Evolutionary conservation across 192 early-diverging fungal genomes (phyloP).

Genomic region (Linnemannia exigua): DNA sequence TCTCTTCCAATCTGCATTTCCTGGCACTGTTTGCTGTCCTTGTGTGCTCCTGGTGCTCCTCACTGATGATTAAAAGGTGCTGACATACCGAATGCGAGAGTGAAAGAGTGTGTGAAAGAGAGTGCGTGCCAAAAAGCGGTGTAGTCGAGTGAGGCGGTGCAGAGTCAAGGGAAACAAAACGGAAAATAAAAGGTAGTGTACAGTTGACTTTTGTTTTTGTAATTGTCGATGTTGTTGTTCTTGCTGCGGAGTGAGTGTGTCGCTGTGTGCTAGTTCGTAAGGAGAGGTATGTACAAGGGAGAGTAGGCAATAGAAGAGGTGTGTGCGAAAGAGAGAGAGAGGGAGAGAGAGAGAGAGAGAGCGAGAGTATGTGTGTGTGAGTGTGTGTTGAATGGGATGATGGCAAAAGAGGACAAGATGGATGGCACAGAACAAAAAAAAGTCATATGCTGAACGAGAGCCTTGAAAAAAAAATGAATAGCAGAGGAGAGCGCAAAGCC

Average conservation of each 20-base stretch:
- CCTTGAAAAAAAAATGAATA: neutral
- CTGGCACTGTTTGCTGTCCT: neutral
- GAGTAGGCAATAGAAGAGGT: neutral
- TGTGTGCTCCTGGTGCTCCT: neutral
- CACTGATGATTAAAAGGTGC: neutral
- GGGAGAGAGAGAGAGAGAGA: neutral
- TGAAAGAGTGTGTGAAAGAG: neutral
- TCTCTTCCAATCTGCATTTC: neutral
- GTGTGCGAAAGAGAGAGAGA: neutral
- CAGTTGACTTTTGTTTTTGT: neutral
- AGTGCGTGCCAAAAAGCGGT: neutral
- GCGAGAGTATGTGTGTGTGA: neutral
- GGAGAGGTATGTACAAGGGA: conserved; percentile 5
- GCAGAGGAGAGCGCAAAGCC: neutral
- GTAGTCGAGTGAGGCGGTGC: neutral
- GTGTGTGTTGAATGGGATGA: neutral
- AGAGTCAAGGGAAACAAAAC: neutral
- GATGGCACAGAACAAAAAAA: neutral
- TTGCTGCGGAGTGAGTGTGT: too few relatives aligned
- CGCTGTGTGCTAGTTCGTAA: neutral
- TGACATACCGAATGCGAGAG: conserved; percentile 2
- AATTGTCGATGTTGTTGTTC: neutral
- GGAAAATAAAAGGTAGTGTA: neutral
- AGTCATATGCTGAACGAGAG: neutral
- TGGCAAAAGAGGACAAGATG: neutral